A percentile compares a stretch with the other conserved stretches of the same genome.
Conservation (phyloP, 116 monocot species). For the Trichopus zeylanicus region DNA sequence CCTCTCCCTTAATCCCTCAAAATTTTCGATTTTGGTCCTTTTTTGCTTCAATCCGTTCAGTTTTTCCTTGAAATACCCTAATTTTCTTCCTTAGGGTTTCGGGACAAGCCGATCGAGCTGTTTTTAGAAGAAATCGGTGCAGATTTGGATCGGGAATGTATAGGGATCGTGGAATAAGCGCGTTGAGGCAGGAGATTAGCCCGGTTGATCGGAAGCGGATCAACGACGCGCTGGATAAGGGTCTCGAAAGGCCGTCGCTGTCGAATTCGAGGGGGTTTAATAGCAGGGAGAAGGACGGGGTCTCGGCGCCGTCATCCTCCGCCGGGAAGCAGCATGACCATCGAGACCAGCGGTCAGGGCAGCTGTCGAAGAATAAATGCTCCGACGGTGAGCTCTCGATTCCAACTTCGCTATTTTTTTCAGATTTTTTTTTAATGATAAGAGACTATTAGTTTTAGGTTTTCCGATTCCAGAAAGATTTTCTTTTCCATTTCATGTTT, state of each 20-base stretch:
- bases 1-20: too few relatives aligned
- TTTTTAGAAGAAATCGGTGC: too few relatives aligned
- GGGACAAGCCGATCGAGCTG: too few relatives aligned
- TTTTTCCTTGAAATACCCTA: too few relatives aligned
- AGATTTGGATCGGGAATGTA: conserved; percentile 28
- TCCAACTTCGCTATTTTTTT: neutral
- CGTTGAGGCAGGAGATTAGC: conserved; percentile 22
- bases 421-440: neutral
- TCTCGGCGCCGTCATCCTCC: conserved; percentile 31
- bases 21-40: too few relatives aligned
- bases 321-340: conserved; percentile 31
- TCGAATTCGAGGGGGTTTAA: conserved; percentile 37
- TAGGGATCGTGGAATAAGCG: conserved; percentile 25
- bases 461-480: neutral
- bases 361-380: conserved; percentile 24
- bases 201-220: conserved; percentile 48
- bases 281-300: conserved; percentile 33
- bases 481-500: conserved; percentile 2
- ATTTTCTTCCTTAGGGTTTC: too few relatives aligned
- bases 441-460: too few relatives aligned
- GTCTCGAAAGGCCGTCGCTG: conserved; percentile 47
- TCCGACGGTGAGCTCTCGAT: conserved; percentile 28
- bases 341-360: conserved; percentile 7
- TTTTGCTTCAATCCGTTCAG: too few relatives aligned
- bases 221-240: conserved; percentile 60